Conservation (phyloP, 495 filamentous ascomycete species). For the Astrothelium macrocarpum region DNA sequence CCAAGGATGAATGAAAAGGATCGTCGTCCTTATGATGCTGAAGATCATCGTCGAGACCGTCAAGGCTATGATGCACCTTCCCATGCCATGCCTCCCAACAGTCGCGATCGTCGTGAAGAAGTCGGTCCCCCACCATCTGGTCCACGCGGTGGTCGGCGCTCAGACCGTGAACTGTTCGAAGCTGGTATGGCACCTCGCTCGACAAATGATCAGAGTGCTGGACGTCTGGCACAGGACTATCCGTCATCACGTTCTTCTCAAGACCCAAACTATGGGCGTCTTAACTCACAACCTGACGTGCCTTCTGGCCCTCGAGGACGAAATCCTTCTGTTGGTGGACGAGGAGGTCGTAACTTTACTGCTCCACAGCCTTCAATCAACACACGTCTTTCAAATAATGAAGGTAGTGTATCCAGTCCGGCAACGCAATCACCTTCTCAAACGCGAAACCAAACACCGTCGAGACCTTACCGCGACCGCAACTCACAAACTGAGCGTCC, state of each 20-base stretch:
- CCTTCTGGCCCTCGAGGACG: constrained; percentile 62
- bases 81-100: constrained; percentile 3
- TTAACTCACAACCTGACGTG: constrained; percentile 43
- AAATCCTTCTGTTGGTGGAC: constrained; percentile 29
- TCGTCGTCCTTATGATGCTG: constrained; percentile 3
- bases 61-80: constrained; percentile 13
- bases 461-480: constrained; percentile 1
- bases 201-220: constrained; percentile 19
- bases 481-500: constrained; percentile 15
- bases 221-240: constrained; percentile 23
- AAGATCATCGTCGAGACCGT: constrained; percentile 16
- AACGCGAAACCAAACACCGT: constrained; percentile 7
- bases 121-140: constrained; percentile 22
- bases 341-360: constrained; percentile 31
- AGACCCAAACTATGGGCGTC: constrained; percentile 35
- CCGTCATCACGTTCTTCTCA: constrained; percentile 18
- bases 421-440: constrained; percentile 11
- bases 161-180: constrained; percentile 23
- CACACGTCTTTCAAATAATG: constrained; percentile 6
- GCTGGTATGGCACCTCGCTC: constrained; percentile 12
- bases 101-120: constrained; percentile 26
- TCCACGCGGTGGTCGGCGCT: constrained; percentile 22
- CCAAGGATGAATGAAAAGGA: not conserved
- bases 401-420: constrained; percentile 7
- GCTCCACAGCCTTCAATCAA: constrained; percentile 23